A percentile compares a stretch with the other conserved stretches of the same genome.
Evolutionary conservation across 192 early-diverging fungal genomes (phyloP).

Genomic region (Paraglomus brasilianum): DNA sequence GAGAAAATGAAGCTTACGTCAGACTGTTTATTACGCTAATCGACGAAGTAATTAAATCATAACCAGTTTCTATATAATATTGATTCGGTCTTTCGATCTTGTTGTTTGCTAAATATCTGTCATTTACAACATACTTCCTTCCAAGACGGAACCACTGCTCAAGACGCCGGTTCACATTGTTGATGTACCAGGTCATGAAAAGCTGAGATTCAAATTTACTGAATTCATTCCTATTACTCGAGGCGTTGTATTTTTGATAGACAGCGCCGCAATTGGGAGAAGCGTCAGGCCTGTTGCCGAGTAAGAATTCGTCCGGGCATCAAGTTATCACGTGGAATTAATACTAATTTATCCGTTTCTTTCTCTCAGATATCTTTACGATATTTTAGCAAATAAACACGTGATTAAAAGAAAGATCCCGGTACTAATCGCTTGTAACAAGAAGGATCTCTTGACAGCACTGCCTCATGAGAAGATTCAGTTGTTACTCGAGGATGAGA

Average conservation of each 20-base stretch:
- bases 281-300: constrained; percentile 66
- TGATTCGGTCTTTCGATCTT: neutral
- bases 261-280: constrained; percentile 60
- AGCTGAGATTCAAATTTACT: constrained; percentile 68
- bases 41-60: constrained; percentile 2
- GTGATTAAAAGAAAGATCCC: constrained; percentile 59
- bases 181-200: constrained; percentile 89
- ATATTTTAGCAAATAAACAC: constrained; percentile 67
- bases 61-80: neutral
- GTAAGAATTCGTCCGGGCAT: constrained; percentile 23
- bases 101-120: constrained; percentile 1
- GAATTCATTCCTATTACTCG: constrained; percentile 68
- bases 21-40: constrained; percentile 28
- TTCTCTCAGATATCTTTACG: constrained; percentile 63
- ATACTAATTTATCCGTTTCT: neutral
- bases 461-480: constrained; percentile 66
- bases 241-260: constrained; percentile 77
- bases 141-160: constrained; percentile 1
- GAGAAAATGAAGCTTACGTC: constrained; percentile 65
- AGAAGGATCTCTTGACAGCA: constrained; percentile 73
- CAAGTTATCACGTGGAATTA: neutral
- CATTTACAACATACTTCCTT: neutral
- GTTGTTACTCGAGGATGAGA: constrained; percentile 70
- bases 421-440: constrained; percentile 81
- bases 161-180: constrained; percentile 60